These are phyloP conservation scores for Penicillium sp. DNA, from an alignment of 2,329 filamentous ascomycete species.

Conservation along the genomic window DNA sequence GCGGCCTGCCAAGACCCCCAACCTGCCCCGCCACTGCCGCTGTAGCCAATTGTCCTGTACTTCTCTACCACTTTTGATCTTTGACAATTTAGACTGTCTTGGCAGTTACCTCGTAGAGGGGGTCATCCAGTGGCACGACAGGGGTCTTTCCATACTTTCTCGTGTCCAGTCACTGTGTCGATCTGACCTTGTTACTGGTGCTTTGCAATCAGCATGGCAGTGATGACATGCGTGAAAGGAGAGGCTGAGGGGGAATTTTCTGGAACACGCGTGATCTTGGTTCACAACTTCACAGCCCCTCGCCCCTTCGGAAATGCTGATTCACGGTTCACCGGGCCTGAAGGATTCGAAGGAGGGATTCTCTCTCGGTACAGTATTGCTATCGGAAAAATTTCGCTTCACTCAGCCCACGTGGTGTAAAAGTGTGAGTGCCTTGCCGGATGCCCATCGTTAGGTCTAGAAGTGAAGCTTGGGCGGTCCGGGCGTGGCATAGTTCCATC, in stretches of 20 bases:
- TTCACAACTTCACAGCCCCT: background rate
- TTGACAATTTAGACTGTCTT: background rate
- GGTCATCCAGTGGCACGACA: background rate
- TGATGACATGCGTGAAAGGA: background rate
- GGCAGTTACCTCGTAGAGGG: background rate
- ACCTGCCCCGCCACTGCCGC: background rate
- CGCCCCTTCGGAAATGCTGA: background rate
- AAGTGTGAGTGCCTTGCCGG: background rate
- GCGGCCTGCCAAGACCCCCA: conserved; percentile 8
- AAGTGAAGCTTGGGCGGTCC: background rate
- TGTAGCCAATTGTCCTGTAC: conserved; percentile 1
- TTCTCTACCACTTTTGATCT: background rate
- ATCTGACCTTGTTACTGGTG: too few species aligned
- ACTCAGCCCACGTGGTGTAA: background rate
- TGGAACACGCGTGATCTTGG: background rate
- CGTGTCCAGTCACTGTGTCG: background rate
- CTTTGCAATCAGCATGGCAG: background rate
- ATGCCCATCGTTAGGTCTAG: background rate
- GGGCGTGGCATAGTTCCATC: background rate
- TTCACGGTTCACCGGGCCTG: too few species aligned
- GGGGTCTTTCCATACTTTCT: background rate
- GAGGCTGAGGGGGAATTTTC: conserved; percentile 1
- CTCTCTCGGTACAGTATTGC: background rate
- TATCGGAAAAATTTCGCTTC: background rate
- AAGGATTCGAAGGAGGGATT: background rate